A percentile compares a stretch with the other conserved stretches of the same genome.
Evolutionary conservation across 805 yeast genomes (phyloP).

Genomic region (Kazachstania martiniae): DNA sequence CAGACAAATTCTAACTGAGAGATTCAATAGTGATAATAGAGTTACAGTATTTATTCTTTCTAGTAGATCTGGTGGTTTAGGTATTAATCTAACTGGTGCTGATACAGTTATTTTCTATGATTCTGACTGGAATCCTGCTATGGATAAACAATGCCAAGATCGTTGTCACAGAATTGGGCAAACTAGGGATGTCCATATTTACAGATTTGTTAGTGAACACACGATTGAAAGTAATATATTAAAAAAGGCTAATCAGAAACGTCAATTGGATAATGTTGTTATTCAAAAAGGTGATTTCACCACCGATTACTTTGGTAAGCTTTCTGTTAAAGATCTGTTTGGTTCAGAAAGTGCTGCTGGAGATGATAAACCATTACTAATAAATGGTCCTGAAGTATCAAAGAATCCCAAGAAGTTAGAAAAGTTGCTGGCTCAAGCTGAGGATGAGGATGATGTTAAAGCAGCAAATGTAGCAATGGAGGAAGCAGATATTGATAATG

Average conservation of each 20-base stretch:
- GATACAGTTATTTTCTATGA: slow-evolving; percentile 97
- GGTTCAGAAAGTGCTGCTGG: slow-evolving; percentile 37
- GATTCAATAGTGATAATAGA: slow-evolving; percentile 76
- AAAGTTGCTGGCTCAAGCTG: slow-evolving; percentile 76
- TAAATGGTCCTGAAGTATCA: slow-evolving; percentile 24
- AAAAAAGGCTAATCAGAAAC: slow-evolving; percentile 87
- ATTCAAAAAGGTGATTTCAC: slow-evolving; percentile 98
- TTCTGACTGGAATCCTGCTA: slow-evolving; percentile 98
- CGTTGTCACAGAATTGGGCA: slow-evolving; percentile 99
- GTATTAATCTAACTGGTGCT: slow-evolving; percentile 95
- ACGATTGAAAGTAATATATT: slow-evolving; percentile 93
- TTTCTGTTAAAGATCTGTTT: slow-evolving; percentile 75
- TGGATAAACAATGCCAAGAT: slow-evolving; percentile 99
- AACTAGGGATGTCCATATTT: slow-evolving; percentile 93
- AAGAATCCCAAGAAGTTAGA: slow-evolving; percentile 36
- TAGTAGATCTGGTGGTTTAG: slow-evolving; percentile 96
- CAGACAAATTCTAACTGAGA: slow-evolving; percentile 85
- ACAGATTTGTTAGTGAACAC: slow-evolving; percentile 89
- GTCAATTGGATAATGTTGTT: slow-evolving; percentile 86
- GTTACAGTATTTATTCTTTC: slow-evolving; percentile 88
- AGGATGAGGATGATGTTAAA: slow-evolving; percentile 81
- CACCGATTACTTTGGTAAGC: slow-evolving; percentile 84
- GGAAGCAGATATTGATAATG: slow-evolving; percentile 66
- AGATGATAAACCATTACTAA: slow-evolving; percentile 32
- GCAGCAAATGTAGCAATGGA: slow-evolving; percentile 87